Evolutionary conservation across 352 stramenopile genomes (phyloP), one percentile per base, ranked within the genome.

Genomic region (Phytophthora brassicae): DNA sequence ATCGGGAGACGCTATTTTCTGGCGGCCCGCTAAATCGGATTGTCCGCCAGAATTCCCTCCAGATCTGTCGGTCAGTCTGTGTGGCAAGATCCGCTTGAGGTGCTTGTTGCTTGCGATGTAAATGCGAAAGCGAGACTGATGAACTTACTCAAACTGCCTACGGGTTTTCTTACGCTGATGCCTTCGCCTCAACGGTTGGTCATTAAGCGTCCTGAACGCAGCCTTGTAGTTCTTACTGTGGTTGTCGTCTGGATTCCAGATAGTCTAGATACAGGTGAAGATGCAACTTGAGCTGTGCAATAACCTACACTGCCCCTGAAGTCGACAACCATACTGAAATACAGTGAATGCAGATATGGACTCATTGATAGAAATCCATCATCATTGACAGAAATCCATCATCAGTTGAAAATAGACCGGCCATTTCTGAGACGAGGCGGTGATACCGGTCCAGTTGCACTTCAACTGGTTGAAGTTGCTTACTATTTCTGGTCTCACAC

Each of bases 381-480:
- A 44, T 24, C 11, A n/a, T 44, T 22, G 38, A 44, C 38, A 23
- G 38, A 44, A 44, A 44, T 44, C 26, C 36, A 28, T 57, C 38
- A 48, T 17, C 36, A 57, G 1, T 22, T 22, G 9, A 28, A 28
- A 23, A 57, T 17, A 48, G 26, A 8, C 50, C n/a, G 38, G 14
- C 8, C 38, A 57, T 41, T 16, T 9, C 6, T 57, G 50, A 57
- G 50, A 57, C 50, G 50, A 23, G 50, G 50, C 23, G 35, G 17
- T 57, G 50, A 48, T 42, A 49, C 50, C 38, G 38, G 50, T 48
- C 50, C 47, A 48, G 36, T 31, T 57, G 50, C 50, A 57, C 50
- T 57, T 39, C 50, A 57, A 49, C 50, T 49, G 36, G 50, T 57
- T 57, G 50, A 48, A 39, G 50, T 49, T 49, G 7, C 31, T 38